Evolutionary conservation across 2,329 filamentous ascomycete species (phyloP), one percentile per base, ranked within the genome.

Genomic region (Claviceps citrina): DNA sequence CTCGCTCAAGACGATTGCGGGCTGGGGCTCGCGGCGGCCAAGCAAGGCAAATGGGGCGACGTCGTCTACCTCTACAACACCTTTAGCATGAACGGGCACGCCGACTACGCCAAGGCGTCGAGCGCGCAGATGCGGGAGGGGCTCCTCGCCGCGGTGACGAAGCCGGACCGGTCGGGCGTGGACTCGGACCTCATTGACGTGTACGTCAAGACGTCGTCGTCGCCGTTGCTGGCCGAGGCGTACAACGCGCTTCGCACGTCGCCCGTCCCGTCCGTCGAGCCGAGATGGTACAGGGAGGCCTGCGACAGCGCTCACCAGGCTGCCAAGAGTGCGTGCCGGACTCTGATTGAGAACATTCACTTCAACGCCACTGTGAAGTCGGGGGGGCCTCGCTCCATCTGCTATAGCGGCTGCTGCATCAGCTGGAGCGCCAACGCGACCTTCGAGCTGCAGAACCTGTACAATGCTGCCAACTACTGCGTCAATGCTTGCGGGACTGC

Each of bases 11-110:
- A 24, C 31, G 2, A 28, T 43, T 33, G 38, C 13, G 30, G 28
- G 19, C 30, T 43, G 12, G 34, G 26, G 12, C 6, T 19, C 2
- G n/a, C 19, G 13, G 42, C 38, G 7, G 42, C 38, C 24, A n/a
- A 37, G 20, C 15, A 40, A 15, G 38, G 38, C 15, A 37, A 32
- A 40, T 43, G 34, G 38, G 38, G 42, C n/a, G 42, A 43, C 20
- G 13, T 43, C 5, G 30, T 43, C 3, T 43, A 37, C 22, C 33
- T 43, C 4, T 20, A 40, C 19, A 43, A 41, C 22, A 28, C 13
- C 13, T 43, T 43, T 25, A 34, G 31, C 33, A 43, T 43, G 42
- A 43, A 43, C 28, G 42, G 28, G 4, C 38, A 43, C 25, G 33
- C 28, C 27, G 34, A 41, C 8, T 43, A 43, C 38, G 12, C 25